Evolutionary conservation across 2,329 filamentous ascomycete species (phyloP).

Genomic region (Botrytis deweyae): DNA sequence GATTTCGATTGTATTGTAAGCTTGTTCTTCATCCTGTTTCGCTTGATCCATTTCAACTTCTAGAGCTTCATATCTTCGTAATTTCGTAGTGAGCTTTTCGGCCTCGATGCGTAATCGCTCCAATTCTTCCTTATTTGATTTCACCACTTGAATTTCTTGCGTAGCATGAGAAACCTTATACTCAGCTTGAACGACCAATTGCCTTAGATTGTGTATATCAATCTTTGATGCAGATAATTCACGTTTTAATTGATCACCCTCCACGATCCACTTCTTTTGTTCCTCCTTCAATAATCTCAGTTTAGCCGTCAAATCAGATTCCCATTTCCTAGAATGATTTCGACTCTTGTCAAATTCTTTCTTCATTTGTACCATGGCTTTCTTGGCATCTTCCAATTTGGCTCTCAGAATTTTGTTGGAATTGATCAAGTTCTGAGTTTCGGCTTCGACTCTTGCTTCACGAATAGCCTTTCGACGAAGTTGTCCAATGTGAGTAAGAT

Average conservation of each 20-base stretch:
- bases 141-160: conserved; percentile 63
- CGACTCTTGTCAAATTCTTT: conserved; percentile 72
- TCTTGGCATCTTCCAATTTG: conserved; percentile 71
- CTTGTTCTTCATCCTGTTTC: conserved; percentile 56
- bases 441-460: conserved; percentile 76
- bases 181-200: conserved; percentile 67
- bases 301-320: conserved; percentile 67
- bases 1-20: conserved; percentile 58
- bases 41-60: conserved; percentile 60
- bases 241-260: conserved; percentile 55
- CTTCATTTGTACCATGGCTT: conserved; percentile 66
- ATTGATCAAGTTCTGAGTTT: conserved; percentile 78
- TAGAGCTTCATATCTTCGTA: conserved; percentile 62
- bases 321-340: conserved; percentile 74
- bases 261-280: conserved; percentile 61
- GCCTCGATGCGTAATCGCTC: conserved; percentile 60
- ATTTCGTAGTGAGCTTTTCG: conserved; percentile 56
- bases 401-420: conserved; percentile 71
- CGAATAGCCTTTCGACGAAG: conserved; percentile 71
- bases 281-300: conserved; percentile 67
- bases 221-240: conserved; percentile 58
- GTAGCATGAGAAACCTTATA: conserved; percentile 63
- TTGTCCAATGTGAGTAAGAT: conserved; percentile 77
- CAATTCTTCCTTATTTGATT: conserved; percentile 60
- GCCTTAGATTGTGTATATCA: conserved; percentile 64